Conservation (phyloP, 495 filamentous ascomycete genomes). For the Penicillium paxilli region DNA sequence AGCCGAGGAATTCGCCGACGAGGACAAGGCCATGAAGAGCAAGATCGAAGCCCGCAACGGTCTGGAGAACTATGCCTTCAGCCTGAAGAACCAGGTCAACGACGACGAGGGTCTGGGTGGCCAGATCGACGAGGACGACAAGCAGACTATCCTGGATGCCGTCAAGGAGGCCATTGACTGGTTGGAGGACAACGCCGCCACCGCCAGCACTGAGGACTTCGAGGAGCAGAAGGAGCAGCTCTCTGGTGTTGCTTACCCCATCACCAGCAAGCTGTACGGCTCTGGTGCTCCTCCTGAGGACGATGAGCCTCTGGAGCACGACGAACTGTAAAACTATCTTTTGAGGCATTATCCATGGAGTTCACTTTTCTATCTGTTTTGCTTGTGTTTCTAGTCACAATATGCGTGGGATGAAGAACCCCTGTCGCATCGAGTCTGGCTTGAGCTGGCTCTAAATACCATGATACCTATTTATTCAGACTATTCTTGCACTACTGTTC, state of each 20-base stretch:
- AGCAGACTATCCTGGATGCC: slow-evolving; percentile 93
- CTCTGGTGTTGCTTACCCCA: slow-evolving; percentile 92
- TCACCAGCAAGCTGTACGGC: slow-evolving; percentile 95
- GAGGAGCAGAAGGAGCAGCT: slow-evolving; percentile 99
- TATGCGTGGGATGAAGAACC: slow-evolving; percentile 12
- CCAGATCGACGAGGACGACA: slow-evolving; percentile 98
- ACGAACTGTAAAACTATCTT: slow-evolving; percentile 77
- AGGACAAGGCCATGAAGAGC: slow-evolving; percentile 95
- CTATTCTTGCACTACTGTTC: not conserved
- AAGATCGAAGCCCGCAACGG: slow-evolving; percentile 95
- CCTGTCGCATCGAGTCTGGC: slow-evolving; percentile 16
- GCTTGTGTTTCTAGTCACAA: slow-evolving; percentile 26
- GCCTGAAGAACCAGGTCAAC: slow-evolving; percentile 97
- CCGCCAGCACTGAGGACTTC: slow-evolving; percentile 89
- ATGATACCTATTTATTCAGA: slow-evolving; percentile 33
- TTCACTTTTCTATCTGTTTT: slow-evolving; percentile 29
- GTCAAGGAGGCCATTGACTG: slow-evolving; percentile 97
- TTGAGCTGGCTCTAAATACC: slow-evolving; percentile 24
- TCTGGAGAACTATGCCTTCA: slow-evolving; percentile 96
- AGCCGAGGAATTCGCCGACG: slow-evolving; percentile 97
- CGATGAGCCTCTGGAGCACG: slow-evolving; percentile 72
- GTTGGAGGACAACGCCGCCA: slow-evolving; percentile 93
- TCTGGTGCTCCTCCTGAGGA: slow-evolving; percentile 59
- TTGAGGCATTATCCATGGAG: slow-evolving; percentile 46
- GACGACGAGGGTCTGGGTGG: slow-evolving; percentile 96